These are phyloP conservation scores for Deinandra increscens DNA, from an alignment of 129 eudicot genomes.

Conservation along the genomic window DNA sequence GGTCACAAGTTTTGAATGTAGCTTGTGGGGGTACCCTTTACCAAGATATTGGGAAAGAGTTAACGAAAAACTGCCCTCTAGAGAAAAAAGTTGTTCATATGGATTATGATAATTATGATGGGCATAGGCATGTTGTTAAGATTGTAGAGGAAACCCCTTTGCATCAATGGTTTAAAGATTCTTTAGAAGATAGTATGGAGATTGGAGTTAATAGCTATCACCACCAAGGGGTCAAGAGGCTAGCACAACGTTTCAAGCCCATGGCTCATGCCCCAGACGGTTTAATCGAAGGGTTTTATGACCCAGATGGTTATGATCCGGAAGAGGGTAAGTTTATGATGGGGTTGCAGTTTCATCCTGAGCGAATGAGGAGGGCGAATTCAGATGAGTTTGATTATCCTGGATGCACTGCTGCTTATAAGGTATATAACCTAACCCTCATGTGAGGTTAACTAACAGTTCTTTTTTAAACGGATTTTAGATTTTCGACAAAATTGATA, in stretches of 20 bases:
- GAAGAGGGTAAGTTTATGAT: constrained; percentile 94
- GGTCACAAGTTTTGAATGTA: constrained; percentile 83
- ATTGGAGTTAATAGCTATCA: constrained; percentile 84
- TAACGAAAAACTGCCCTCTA: constrained; percentile 28
- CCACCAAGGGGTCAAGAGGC: constrained; percentile 89
- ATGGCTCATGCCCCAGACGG: constrained; percentile 94
- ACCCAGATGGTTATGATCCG: constrained; percentile 82
- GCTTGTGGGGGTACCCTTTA: constrained; percentile 94
- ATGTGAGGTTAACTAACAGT: no score
- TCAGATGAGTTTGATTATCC: constrained; percentile 84
- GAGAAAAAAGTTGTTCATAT: constrained; percentile 61
- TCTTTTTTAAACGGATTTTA: no score
- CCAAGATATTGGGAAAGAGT: constrained; percentile 74
- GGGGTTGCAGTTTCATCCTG: constrained; percentile 98
- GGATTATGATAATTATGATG: constrained; percentile 83
- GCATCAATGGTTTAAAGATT: constrained; percentile 70
- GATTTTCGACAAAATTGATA: no score
- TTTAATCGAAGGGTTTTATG: constrained; percentile 87
- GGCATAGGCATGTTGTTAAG: constrained; percentile 72
- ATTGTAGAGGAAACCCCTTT: constrained; percentile 69
- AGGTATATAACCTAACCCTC: constrained; percentile 40
- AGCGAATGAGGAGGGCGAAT: constrained; percentile 63
- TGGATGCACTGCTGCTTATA: constrained; percentile 88
- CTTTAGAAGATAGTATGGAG: constrained; percentile 57
- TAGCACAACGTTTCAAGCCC: constrained; percentile 78